These are phyloP conservation scores for Magnaporthiopsis incrustans DNA, from an alignment of 2,329 filamentous ascomycete species.

Conservation along the genomic window DNA sequence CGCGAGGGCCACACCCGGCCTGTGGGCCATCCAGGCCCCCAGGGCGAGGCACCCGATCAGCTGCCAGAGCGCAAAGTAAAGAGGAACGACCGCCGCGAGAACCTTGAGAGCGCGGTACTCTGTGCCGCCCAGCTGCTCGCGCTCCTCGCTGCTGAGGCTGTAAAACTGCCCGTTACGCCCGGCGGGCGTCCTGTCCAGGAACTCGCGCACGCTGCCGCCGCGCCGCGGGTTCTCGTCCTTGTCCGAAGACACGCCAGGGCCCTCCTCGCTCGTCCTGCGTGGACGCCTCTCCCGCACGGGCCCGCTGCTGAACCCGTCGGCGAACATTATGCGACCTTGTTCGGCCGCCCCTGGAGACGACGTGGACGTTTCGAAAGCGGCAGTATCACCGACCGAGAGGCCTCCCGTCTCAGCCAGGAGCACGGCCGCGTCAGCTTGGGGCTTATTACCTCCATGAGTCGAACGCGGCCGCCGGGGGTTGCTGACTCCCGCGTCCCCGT, in stretches of 20 bases:
- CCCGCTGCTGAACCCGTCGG: neutral
- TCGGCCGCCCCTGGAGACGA: neutral
- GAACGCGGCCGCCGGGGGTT: neutral
- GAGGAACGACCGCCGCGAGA: slow-evolving; percentile 49
- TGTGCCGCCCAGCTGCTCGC: slow-evolving; percentile 50
- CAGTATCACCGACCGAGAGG: neutral
- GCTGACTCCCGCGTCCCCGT: neutral
- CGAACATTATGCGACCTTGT: neutral
- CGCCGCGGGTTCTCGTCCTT: slow-evolving; percentile 5
- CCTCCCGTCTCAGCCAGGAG: neutral
- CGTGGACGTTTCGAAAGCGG: neutral
- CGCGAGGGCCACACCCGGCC: slow-evolving; percentile 34
- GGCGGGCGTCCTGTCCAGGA: slow-evolving; percentile 28
- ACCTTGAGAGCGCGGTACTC: slow-evolving; percentile 57
- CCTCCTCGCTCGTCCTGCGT: neutral
- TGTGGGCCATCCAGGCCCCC: slow-evolving; percentile 52
- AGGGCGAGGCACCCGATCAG: slow-evolving; percentile 49
- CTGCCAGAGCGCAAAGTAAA: slow-evolving; percentile 54
- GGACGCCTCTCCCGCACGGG: neutral
- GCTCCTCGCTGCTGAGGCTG: slow-evolving; percentile 42
- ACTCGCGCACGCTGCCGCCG: slow-evolving; percentile 15
- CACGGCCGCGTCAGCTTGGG: neutral
- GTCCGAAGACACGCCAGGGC: neutral
- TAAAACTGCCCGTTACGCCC: slow-evolving; percentile 48
- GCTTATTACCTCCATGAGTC: neutral